Evolutionary conservation across 257 asterid species (phyloP), one percentile per base, ranked within the genome.

Genomic region (Ilex aquifolium): DNA sequence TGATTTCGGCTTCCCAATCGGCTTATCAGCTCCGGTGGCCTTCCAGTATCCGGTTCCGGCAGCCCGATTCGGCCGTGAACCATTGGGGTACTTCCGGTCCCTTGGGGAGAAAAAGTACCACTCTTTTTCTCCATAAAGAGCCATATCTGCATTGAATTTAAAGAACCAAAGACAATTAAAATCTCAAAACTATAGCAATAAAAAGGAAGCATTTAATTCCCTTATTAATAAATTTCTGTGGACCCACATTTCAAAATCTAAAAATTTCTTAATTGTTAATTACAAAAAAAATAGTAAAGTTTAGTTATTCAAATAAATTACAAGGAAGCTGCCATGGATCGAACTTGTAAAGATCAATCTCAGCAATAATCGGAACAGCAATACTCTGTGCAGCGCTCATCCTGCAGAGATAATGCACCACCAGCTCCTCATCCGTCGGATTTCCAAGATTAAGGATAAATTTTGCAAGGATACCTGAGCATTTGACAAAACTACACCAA

Each of bases 321-420:
- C 95, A 84, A 27, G 95, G 95, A 31, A 87, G 85, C 2, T 82
- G 73, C 95, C 95, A 87, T 0, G 95, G 95, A 72, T 84, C 80
- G 51, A 83, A 87, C 66, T 84, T 87, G 89, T 87, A 87, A 39
- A 87, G 87, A 73, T 87, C 92, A 56, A 87, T 75, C 64, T 87
- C 95, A 11, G 95, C 86, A 1, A 87, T 64, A 46, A 87, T 77
- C 4, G 91, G 88, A 32, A 42, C 82, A 3, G 66, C 61, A 16
- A 86, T 72, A 1, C 74, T 65, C 65, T 81, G 86, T 0, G 78
- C 82, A 0, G 80, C 86, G 15, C 91, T 81, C 63, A 71, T 81
- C 21, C 78, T 77, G 66, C 80, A 74, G 7, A 78, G 13, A 63
- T 78, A 78, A 51, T 78, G 74, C 29, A 64, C 31, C 10, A 78